phyloP scores from a whole-genome alignment of 345 rosid species.

The Salix koriyanagi region DNA sequence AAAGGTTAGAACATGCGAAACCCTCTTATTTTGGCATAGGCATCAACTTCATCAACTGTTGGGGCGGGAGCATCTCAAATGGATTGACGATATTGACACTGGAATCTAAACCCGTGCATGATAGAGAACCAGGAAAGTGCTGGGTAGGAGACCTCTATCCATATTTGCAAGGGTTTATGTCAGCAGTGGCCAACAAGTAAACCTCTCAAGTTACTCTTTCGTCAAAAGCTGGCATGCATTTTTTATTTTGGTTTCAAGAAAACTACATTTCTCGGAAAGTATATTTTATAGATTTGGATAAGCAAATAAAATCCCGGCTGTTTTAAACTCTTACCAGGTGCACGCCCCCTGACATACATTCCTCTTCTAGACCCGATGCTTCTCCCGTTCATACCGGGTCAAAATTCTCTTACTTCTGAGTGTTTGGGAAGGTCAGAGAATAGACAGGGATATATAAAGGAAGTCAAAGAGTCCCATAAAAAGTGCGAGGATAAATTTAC shows the following conservation, averaged over 20 bases:
- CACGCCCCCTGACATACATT: background rate
- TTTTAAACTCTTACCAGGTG: too few relatives aligned
- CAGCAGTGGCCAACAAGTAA: background rate
- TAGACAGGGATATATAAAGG: background rate
- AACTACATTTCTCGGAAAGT: too few relatives aligned
- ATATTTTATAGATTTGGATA: too few relatives aligned
- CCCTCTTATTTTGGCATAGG: background rate
- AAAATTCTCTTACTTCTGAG: background rate
- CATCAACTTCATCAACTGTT: background rate
- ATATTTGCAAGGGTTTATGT: background rate
- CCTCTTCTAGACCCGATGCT: background rate
- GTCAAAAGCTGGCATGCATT: background rate
- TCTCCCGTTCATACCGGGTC: background rate
- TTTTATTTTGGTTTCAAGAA: background rate
- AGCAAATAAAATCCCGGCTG: too few relatives aligned
- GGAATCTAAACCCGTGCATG: background rate
- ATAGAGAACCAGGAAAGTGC: background rate
- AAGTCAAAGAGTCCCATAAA: background rate
- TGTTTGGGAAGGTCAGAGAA: background rate
- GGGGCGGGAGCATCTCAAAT: background rate
- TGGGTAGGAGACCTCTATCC: background rate
- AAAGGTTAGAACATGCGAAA: background rate
- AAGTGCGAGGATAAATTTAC: background rate
- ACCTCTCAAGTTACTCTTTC: too few relatives aligned
- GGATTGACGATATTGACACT: background rate